Base-by-base conservation (phyloP, 225 moss, liverwort and hornwort species). In the Lunularia cruciata region DNA sequence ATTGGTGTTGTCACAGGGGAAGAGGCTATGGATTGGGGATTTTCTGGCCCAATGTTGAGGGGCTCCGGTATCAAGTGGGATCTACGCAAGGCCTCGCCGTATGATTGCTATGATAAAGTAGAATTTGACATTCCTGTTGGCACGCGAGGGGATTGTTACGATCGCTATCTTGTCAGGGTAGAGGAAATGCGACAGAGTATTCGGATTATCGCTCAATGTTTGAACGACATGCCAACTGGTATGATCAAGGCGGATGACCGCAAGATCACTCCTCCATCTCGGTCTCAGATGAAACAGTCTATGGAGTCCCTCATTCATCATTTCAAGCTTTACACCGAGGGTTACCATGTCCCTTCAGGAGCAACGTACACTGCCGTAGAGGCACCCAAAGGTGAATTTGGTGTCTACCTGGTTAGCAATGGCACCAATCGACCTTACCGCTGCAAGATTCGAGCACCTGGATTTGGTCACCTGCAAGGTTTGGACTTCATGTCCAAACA, bases 231-330 rank as follows among this genome's bases (percentile, higher is more conserved):
- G 83, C 83, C 83, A 15, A 61, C 53, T 20, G 83, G 83, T 48
- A 77, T 77, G 55, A 77, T 83, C 1, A 83, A 74, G 71, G 26
- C 16, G 10, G 83, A 83, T 47, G 83, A 83, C 25, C 57, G 56
- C 5, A 83, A 83, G 71, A 33, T 83, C 14, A 73, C 38, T 36
- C 47, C 76, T 40, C 83, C 83, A 38, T 84, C 84, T 30, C 73
- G 80, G 35, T 51, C 80, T 23, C 84, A 84, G 42, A 84, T 84
- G 84, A 84, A 84, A 71, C 80, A 84, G 63, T 84, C 79, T 38
- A 84, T 84, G 84, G 84, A 84, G 55, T 84, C 80, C 63, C 73
- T 84, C 12, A 84, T 84, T 54, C 77, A 84, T 63, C 84, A 84
- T 30, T 84, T 84, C 61, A 80, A 84, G 39, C 72, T 84, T 25